phyloP scores from a whole-genome alignment of 371 early-diverging fungal genomes.

The Paraphysoderma sedebokerense region DNA sequence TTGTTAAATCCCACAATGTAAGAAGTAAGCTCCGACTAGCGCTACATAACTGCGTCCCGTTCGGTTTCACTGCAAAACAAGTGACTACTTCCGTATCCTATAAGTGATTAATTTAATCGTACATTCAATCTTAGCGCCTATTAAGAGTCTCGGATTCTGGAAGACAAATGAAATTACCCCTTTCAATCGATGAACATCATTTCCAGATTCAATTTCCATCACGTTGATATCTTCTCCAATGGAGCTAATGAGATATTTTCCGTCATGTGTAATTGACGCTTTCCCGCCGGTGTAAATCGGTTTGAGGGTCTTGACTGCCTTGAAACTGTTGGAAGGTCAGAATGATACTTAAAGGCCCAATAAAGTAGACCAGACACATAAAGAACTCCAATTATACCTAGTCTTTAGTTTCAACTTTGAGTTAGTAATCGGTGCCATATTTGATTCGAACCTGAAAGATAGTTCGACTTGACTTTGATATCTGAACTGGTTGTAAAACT shows the following conservation, averaged over 20 bases:
- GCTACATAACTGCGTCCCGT: conserved; percentile 53
- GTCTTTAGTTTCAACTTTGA: too few species aligned
- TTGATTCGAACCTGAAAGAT: too few species aligned
- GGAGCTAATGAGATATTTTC: conserved; percentile 49
- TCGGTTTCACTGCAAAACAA: conserved; percentile 64
- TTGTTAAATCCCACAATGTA: conserved; percentile 55
- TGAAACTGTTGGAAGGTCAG: not conserved
- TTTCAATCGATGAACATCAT: conserved; percentile 38
- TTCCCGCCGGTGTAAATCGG: conserved; percentile 89
- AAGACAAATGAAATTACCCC: conserved; percentile 25
- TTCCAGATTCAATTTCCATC: conserved; percentile 51
- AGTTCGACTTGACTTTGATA: too few species aligned
- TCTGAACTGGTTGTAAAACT: too few species aligned
- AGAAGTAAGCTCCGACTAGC: conserved; percentile 67
- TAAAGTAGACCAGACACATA: too few species aligned
- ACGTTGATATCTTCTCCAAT: conserved; percentile 69
- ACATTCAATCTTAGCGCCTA: not conserved
- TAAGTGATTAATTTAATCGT: not conserved
- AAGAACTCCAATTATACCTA: too few species aligned
- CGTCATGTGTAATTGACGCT: conserved; percentile 49
- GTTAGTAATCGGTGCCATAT: too few species aligned
- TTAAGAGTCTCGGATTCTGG: not conserved
- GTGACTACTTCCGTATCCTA: conserved; percentile 75
- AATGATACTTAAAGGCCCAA: too few species aligned
- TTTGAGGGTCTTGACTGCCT: conserved; percentile 30